Conservation (phyloP, 768 basidiomycete species). For the Sporobolomyces roseus region DNA sequence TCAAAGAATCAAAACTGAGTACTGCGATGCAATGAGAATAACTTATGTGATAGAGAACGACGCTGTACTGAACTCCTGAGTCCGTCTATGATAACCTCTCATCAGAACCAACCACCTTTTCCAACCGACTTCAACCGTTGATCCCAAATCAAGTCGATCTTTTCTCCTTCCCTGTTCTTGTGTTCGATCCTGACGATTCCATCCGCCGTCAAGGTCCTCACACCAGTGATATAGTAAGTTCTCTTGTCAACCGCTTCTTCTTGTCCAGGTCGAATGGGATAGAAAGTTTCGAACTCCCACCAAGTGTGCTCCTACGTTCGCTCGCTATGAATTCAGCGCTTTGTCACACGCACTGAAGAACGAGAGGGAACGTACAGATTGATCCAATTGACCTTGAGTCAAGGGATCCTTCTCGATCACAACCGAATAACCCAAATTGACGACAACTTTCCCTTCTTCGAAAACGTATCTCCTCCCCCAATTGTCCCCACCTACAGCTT, state of each 20-base stretch:
- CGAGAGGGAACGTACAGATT: constrained; percentile 20
- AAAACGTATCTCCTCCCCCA: constrained; percentile 40
- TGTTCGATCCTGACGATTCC: constrained; percentile 37
- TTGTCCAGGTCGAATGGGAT: constrained; percentile 31
- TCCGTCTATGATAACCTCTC: not conserved
- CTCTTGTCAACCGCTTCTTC: constrained; percentile 33
- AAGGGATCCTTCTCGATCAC: constrained; percentile 24
- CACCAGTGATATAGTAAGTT: constrained; percentile 39
- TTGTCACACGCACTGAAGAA: not conserved
- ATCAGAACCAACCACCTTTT: constrained; percentile 4
- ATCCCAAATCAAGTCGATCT: constrained; percentile 39
- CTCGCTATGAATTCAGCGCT: not conserved
- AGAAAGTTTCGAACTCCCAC: constrained; percentile 42
- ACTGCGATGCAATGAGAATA: not conserved
- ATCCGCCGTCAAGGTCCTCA: constrained; percentile 16
- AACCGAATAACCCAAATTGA: constrained; percentile 36
- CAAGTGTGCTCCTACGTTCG: constrained; percentile 40
- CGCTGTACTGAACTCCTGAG: too few relatives aligned
- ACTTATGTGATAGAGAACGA: too few relatives aligned
- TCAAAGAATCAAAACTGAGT: not conserved
- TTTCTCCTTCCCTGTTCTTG: constrained; percentile 40
- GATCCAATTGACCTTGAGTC: constrained; percentile 15
- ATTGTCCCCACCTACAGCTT: constrained; percentile 37
- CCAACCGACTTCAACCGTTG: not conserved
- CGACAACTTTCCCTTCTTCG: constrained; percentile 35